A percentile compares a stretch with the other conserved stretches of the same genome.
phyloP scores from a whole-genome alignment of 768 basidiomycete genomes.

The Trametes coccinea region DNA sequence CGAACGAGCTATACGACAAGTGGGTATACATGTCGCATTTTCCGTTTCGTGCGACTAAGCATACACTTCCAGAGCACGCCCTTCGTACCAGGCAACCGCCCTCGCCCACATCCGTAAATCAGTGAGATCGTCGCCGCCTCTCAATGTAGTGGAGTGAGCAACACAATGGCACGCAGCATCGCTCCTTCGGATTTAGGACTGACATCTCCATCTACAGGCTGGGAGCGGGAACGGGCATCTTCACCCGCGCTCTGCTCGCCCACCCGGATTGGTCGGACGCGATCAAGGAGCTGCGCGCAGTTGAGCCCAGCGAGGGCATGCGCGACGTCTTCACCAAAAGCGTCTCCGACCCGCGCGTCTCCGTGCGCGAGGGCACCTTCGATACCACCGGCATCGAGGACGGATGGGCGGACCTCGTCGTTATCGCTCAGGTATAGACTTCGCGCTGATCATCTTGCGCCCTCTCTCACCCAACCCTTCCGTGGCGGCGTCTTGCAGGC shows the following conservation, averaged over 20 bases:
- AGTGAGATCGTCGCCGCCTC: slow-evolving; percentile 37
- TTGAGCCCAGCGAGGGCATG: slow-evolving; percentile 92
- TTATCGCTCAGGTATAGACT: slow-evolving; percentile 68
- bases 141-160: slow-evolving; percentile 73
- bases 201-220: slow-evolving; percentile 47
- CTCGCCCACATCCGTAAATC: slow-evolving; percentile 59
- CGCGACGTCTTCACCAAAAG: slow-evolving; percentile 64
- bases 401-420: slow-evolving; percentile 75
- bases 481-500: slow-evolving; percentile 49
- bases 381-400: slow-evolving; percentile 59
- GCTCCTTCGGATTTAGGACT: slow-evolving; percentile 6
- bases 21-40: slow-evolving; percentile 26
- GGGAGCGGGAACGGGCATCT: slow-evolving; percentile 87
- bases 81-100: slow-evolving; percentile 73
- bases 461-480: too few relatives aligned
- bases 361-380: slow-evolving; percentile 68
- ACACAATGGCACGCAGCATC: background rate
- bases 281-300: slow-evolving; percentile 58
- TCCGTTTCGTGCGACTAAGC: background rate
- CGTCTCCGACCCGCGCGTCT: slow-evolving; percentile 53
- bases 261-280: slow-evolving; percentile 53
- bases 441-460: background rate
- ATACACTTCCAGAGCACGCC: slow-evolving; percentile 60
- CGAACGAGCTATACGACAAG: slow-evolving; percentile 83
- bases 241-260: slow-evolving; percentile 77